Percentiles rank a stretch among this genome's conserved stretches.
Evolutionary conservation across 2,329 filamentous ascomycete genomes (phyloP).

Genomic region (Lachnellula arida): DNA sequence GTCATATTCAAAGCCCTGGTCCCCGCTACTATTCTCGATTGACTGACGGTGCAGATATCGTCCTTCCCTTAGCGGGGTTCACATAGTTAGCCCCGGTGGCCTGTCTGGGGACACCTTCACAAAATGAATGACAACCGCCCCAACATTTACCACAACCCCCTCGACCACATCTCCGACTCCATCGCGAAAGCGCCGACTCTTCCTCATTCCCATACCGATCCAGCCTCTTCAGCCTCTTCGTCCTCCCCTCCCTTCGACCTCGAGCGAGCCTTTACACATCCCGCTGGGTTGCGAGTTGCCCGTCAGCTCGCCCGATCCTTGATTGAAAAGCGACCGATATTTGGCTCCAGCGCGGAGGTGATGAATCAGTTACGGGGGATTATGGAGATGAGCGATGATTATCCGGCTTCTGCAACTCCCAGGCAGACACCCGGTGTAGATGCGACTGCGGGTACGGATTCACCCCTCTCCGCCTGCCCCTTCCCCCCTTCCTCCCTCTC

Average conservation of each 20-base stretch:
- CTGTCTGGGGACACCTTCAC: too few relatives aligned
- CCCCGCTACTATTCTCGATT: too few relatives aligned
- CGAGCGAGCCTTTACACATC: conserved; percentile 12
- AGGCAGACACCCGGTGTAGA: background rate
- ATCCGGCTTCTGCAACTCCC: background rate
- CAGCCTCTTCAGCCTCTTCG: background rate
- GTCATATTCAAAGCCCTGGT: too few relatives aligned
- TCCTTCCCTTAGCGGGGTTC: too few relatives aligned
- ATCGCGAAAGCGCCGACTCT: too few relatives aligned
- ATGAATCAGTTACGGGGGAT: background rate
- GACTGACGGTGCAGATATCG: too few relatives aligned
- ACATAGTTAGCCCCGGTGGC: too few relatives aligned
- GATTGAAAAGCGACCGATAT: background rate
- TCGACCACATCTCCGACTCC: too few relatives aligned
- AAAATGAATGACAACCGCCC: too few relatives aligned
- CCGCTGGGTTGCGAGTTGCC: conserved; percentile 6
- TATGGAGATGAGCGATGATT: background rate
- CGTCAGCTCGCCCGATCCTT: background rate
- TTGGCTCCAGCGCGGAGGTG: conserved; percentile 1
- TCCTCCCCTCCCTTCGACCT: conserved; percentile 9
- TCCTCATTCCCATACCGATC: too few relatives aligned
- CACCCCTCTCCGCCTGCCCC: background rate
- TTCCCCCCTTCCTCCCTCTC: background rate
- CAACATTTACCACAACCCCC: too few relatives aligned
- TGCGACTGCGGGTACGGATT: background rate